phyloP scores from a whole-genome alignment of 345 rosid genomes.

The Eucalyptus tenuipes region DNA sequence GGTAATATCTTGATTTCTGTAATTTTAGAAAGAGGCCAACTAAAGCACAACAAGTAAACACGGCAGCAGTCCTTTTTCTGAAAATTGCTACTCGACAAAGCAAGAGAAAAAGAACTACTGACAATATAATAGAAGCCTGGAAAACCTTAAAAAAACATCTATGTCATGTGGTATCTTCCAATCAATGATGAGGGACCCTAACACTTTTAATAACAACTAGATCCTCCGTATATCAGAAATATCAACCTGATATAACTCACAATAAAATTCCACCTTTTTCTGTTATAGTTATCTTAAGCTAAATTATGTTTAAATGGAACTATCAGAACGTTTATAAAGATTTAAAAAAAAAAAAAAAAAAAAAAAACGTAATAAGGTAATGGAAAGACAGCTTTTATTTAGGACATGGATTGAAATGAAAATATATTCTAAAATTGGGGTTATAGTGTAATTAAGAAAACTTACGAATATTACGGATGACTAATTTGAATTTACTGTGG shows the following conservation, averaged over 20 bases:
- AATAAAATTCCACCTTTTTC: background rate
- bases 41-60: background rate
- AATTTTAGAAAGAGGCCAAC: background rate
- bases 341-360: too few species aligned
- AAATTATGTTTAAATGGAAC: background rate
- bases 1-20: background rate
- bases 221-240: background rate
- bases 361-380: background rate
- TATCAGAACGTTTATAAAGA: accelerated
- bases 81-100: background rate
- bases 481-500: background rate
- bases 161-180: background rate
- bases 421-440: background rate
- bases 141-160: too few species aligned
- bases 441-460: background rate
- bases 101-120: background rate
- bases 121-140: background rate
- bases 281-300: background rate
- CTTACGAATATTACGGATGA: background rate
- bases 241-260: background rate
- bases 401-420: background rate
- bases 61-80: background rate
- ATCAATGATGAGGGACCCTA: background rate
- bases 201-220: background rate
- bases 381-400: background rate